Conservation (phyloP, 768 basidiomycete genomes). For the Auricularia auricula-judae region DNA sequence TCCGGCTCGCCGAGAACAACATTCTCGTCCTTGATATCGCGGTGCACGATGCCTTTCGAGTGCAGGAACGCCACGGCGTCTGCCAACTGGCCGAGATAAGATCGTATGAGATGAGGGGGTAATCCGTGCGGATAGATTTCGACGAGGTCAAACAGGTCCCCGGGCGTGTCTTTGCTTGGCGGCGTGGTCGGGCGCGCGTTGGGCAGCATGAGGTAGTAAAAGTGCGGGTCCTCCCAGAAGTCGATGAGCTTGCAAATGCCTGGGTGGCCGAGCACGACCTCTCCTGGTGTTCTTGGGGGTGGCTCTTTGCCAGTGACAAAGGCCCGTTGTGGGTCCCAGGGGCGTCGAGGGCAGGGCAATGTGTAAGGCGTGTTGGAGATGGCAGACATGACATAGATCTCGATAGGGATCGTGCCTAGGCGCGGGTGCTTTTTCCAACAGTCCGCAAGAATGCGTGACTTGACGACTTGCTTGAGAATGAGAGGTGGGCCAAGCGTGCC, state of each 20-base stretch:
- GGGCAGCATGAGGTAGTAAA: constrained; percentile 89
- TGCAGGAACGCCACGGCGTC: constrained; percentile 88
- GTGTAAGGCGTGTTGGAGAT: constrained; percentile 74
- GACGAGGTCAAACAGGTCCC: constrained; percentile 92
- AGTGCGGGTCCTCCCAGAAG: constrained; percentile 94
- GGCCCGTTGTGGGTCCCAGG: constrained; percentile 70
- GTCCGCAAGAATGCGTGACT: constrained; percentile 94
- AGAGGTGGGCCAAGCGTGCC: constrained; percentile 81
- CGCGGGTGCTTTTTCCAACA: constrained; percentile 98
- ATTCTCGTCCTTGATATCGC: constrained; percentile 98
- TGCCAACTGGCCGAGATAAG: constrained; percentile 86
- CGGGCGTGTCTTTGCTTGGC: constrained; percentile 41
- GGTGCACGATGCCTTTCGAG: constrained; percentile 86
- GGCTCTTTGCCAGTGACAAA: constrained; percentile 15
- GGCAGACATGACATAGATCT: constrained; percentile 89
- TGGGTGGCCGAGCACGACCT: constrained; percentile 76
- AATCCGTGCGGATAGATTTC: constrained; percentile 83
- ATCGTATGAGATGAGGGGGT: constrained; percentile 58
- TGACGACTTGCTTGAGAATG: constrained; percentile 97
- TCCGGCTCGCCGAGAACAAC: constrained; percentile 63
- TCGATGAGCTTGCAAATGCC: constrained; percentile 91
- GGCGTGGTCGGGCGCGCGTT: constrained; percentile 40
- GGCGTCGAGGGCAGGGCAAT: constrained; percentile 55
- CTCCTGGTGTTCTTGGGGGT: constrained; percentile 41
- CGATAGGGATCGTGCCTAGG: constrained; percentile 94